Conservation (phyloP, 805 yeast genomes). For the Lachancea sp. region DNA sequence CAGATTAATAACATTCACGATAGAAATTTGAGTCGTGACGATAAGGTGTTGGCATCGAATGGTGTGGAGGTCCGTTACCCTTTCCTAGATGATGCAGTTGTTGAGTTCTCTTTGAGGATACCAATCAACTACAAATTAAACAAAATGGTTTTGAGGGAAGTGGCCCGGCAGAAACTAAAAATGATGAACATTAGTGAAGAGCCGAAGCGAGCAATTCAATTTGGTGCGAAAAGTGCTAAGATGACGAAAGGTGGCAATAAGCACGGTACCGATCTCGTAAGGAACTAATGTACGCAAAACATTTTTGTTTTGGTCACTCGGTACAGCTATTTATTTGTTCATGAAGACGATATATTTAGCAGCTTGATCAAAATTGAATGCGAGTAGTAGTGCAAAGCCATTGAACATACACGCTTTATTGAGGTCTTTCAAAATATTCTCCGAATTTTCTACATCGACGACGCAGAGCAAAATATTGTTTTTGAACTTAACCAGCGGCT, state of each 20-base stretch:
- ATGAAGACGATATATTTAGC: constrained; percentile 38
- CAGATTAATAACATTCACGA: constrained; percentile 72
- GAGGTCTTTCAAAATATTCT: constrained; percentile 37
- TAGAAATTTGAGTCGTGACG: constrained; percentile 87
- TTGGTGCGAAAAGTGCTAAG: constrained; percentile 93
- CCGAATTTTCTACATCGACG: constrained; percentile 58
- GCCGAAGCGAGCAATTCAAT: constrained; percentile 90
- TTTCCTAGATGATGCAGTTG: constrained; percentile 59
- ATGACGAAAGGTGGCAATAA: constrained; percentile 71
- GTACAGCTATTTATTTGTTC: constrained; percentile 19
- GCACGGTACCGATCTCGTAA: constrained; percentile 62
- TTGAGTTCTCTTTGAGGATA: constrained; percentile 43
- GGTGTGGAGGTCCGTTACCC: constrained; percentile 91
- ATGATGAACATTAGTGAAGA: constrained; percentile 59
- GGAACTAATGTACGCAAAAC: constrained; percentile 9
- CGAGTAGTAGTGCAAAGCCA: constrained; percentile 37
- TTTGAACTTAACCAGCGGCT: constrained; percentile 35
- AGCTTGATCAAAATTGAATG: constrained; percentile 48
- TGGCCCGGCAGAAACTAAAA: constrained; percentile 46
- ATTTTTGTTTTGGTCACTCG: too few relatives aligned
- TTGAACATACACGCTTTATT: constrained; percentile 37
- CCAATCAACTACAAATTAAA: constrained; percentile 44
- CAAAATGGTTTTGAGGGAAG: constrained; percentile 54
- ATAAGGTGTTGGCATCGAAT: constrained; percentile 77
- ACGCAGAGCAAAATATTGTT: constrained; percentile 53